These are phyloP conservation scores for Citrus trifoliata DNA, from an alignment of 345 rosid genomes.

Conservation along the genomic window DNA sequence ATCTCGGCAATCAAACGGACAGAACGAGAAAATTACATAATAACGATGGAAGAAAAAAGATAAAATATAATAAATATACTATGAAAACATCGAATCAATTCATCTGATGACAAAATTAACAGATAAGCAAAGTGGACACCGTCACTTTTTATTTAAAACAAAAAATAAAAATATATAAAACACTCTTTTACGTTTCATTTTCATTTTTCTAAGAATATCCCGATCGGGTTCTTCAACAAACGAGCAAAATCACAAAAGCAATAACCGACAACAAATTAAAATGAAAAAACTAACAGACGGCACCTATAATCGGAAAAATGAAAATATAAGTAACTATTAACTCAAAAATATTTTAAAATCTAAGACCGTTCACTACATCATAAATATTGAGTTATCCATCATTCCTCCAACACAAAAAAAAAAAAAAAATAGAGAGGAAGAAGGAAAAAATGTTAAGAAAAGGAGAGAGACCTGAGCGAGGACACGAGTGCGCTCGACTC, in stretches of 20 bases:
- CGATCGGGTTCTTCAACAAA: slow-evolving; percentile 6
- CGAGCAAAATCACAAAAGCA: slow-evolving; percentile 14
- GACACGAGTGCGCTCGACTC: slow-evolving; percentile 64
- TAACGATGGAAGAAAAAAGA: neutral
- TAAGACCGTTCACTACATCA: neutral
- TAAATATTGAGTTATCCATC: neutral
- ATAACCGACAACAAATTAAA: neutral
- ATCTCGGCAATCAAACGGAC: neutral
- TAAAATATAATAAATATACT: neutral
- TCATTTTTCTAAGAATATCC: neutral
- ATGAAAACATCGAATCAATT: neutral
- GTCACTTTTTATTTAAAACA: neutral
- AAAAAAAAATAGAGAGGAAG: neutral
- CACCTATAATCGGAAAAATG: neutral
- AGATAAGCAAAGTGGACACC: neutral
- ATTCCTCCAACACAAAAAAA: neutral
- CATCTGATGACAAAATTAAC: neutral
- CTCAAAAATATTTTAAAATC: neutral
- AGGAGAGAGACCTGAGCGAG: slow-evolving; percentile 67
- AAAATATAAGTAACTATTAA: neutral
- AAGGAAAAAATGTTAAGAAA: neutral
- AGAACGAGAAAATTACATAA: neutral
- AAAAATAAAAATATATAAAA: neutral
- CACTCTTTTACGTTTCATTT: neutral
- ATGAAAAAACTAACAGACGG: neutral